Evolutionary conservation across 2,329 filamentous ascomycete genomes (phyloP).

Genomic region (Trichoderma citrinoviride): DNA sequence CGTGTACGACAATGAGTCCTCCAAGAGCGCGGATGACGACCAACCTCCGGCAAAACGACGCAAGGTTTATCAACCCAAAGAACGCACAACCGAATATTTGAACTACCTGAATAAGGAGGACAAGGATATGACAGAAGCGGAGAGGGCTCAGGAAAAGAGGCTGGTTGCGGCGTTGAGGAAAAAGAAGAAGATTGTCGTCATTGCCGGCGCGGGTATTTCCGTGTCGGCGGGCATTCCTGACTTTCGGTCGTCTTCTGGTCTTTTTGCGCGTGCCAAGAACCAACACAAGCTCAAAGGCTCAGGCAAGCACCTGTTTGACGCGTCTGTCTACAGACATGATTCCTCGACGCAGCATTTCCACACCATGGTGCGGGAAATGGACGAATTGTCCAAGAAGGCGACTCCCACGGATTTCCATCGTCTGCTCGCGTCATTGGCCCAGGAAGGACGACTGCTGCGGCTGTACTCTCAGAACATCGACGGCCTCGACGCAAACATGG

Average conservation of each 20-base stretch:
- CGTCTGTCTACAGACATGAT: constrained; percentile 93
- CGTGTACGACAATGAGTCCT: constrained; percentile 32
- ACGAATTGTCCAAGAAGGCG: constrained; percentile 72
- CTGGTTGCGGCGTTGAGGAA: constrained; percentile 74
- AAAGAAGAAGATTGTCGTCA: constrained; percentile 94
- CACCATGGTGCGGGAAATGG: constrained; percentile 89
- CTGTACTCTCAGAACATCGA: constrained; percentile 98
- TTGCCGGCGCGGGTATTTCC: constrained; percentile 95
- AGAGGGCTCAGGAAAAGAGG: constrained; percentile 59
- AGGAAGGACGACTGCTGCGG: constrained; percentile 81
- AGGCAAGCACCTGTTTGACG: constrained; percentile 94
- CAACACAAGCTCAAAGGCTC: constrained; percentile 87
- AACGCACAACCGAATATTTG: constrained; percentile 78
- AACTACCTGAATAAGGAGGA: constrained; percentile 59
- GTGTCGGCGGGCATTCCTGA: constrained; percentile 96
- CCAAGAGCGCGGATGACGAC: constrained; percentile 48
- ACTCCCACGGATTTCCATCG: constrained; percentile 89
- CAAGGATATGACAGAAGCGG: constrained; percentile 45
- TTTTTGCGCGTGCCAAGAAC: constrained; percentile 80
- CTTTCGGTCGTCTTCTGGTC: constrained; percentile 85
- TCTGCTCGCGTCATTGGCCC: constrained; percentile 82
- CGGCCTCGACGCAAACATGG: constrained; percentile 82
- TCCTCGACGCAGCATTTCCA: constrained; percentile 87
- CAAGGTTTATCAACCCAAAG: constrained; percentile 57
- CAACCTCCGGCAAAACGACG: constrained; percentile 74